These are phyloP conservation scores for Tetrahymena borealis DNA, from an alignment of 73 alveolate genomes.

Conservation along the genomic window DNA sequence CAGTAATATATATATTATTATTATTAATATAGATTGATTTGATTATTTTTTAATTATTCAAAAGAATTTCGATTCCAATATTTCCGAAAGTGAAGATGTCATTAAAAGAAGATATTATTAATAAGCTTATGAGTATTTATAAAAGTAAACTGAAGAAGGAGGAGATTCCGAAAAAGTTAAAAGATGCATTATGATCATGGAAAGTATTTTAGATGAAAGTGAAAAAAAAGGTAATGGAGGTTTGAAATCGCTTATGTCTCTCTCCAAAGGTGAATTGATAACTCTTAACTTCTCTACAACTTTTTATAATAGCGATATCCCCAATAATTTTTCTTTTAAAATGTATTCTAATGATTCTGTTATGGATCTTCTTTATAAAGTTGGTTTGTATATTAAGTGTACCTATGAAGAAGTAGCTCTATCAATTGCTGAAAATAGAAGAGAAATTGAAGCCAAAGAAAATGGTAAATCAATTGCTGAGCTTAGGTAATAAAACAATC, in stretches of 20 bases:
- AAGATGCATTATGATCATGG: constrained; percentile 48
- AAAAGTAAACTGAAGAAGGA: constrained; percentile 7
- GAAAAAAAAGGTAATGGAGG: constrained; percentile 83
- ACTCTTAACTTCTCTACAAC: constrained; percentile 40
- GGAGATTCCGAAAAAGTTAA: constrained; percentile 17
- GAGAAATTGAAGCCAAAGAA: constrained; percentile 62
- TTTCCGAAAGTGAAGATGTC: background rate
- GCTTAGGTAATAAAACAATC: constrained; percentile 53
- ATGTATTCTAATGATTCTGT: constrained; percentile 65
- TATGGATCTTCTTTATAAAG: constrained; percentile 45
- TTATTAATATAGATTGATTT: background rate
- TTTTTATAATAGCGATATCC: constrained; percentile 37
- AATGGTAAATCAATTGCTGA: constrained; percentile 80
- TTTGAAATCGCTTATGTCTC: constrained; percentile 47
- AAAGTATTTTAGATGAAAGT: constrained; percentile 55
- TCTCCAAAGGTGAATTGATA: constrained; percentile 44
- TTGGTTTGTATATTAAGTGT: constrained; percentile 28
- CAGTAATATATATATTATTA: background rate
- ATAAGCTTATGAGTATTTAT: background rate
- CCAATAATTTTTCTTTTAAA: constrained; percentile 52
- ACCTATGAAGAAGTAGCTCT: constrained; percentile 46
- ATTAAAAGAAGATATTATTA: constrained; percentile 2
- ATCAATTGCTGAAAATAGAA: constrained; percentile 37
- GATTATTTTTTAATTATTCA: background rate
- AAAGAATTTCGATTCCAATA: background rate